Base-by-base conservation (phyloP, 345 rosid genomes). In the Sisymbrium irio region DNA sequence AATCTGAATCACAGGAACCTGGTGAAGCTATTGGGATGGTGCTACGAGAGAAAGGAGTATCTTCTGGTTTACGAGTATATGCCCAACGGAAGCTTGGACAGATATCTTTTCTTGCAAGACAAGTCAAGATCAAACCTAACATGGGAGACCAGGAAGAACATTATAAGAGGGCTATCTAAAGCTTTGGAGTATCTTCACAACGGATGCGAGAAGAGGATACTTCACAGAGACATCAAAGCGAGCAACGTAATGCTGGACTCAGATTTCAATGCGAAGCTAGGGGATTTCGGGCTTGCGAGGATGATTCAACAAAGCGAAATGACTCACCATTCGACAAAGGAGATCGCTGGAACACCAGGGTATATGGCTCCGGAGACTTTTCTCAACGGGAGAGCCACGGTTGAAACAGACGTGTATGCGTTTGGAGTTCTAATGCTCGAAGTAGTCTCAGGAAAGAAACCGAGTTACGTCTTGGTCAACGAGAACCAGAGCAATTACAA, bases 311-410 rank as follows among this genome's bases (percentile, higher is more conserved):
- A 56, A n/a, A 81, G 80, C 3, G 86, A 86, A 28, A 76, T 84
- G 73, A 88, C 96, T 1, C 93, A 93, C 70, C 89, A 90, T 73
- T 83, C 90, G 0, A 90, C 97, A 0, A 84, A 79, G 5, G 93
- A 83, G 74, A 76, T 92, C 0, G 88, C 93, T 1, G 88, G 98
- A 60, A 93, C 98, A 7, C 86, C 82, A 0, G 93, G 93, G 3
- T 93, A 93, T 75, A 93, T 93, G 92, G 93, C 98, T 27, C 97
- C 98, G 0, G 97, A 93, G 79, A 80, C 79, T 54, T 78, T 89
- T 22, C 83, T 86, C 2, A 83, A 80, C 0, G 87, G 92, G 13
- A 77, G 90, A 72, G 93, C 91, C 5, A 87, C 93, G 0, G 61
- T 84, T 7, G 89, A 90, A 62, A 90, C 91, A 0, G 95, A 92